phyloP scores from a whole-genome alignment of 257 asterid genomes.

The Solanum pennellii region DNA sequence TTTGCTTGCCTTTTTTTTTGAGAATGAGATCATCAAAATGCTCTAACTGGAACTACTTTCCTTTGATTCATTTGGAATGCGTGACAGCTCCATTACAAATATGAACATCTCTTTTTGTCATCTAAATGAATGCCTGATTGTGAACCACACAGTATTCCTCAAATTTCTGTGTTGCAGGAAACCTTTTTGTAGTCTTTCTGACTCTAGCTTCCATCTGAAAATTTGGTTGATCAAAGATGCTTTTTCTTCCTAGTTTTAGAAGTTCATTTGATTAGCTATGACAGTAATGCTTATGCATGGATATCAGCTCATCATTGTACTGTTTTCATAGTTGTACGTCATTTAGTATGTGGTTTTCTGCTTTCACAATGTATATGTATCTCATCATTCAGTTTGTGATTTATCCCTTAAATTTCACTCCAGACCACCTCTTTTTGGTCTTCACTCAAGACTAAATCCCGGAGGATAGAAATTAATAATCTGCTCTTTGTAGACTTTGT shows the following conservation, averaged over 20 bases:
- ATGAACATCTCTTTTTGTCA: not conserved
- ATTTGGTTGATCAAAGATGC: not conserved
- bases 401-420: not conserved
- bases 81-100: not conserved
- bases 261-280: not conserved
- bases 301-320: not conserved
- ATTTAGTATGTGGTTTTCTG: not conserved
- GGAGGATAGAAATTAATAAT: not conserved
- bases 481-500: not conserved
- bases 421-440: not conserved
- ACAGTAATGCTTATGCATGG: not conserved
- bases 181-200: not conserved
- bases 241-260: not conserved
- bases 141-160: not conserved
- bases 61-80: not conserved
- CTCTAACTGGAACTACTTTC: not conserved
- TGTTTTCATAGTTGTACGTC: not conserved
- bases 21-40: not conserved
- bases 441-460: not conserved
- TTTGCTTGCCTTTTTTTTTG: not conserved
- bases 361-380: not conserved
- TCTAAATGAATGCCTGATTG: not conserved
- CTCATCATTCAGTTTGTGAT: not conserved
- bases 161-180: not conserved
- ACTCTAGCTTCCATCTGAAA: not conserved